Evolutionary conservation across 2,329 filamentous ascomycete species (phyloP).

Genomic region (Mycosphaerelloides madeirae): DNA sequence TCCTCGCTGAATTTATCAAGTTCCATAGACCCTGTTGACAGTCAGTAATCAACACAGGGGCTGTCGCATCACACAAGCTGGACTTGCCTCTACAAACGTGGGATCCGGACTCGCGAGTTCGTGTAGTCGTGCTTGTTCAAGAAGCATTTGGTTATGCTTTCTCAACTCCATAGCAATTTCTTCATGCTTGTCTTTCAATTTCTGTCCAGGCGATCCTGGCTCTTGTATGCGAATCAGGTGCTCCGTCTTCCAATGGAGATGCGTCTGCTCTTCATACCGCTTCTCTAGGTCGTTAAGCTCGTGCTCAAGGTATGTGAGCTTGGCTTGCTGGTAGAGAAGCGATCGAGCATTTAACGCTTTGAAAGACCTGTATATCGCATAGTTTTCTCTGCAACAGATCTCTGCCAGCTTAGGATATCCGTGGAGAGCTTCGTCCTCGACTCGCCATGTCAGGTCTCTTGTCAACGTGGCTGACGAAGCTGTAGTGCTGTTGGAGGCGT

Average conservation of each 20-base stretch:
- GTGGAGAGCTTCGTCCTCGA: slow-evolving; percentile 15
- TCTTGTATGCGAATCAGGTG: slow-evolving; percentile 12
- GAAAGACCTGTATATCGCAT: slow-evolving; percentile 24
- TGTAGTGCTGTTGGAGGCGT: slow-evolving; percentile 1
- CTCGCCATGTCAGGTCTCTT: slow-evolving; percentile 6
- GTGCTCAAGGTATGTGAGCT: slow-evolving; percentile 22
- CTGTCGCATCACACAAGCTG: too few relatives aligned
- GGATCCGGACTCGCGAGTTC: slow-evolving; percentile 13
- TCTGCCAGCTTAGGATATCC: slow-evolving; percentile 21
- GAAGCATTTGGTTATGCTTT: slow-evolving; percentile 14
- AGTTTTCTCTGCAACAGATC: slow-evolving; percentile 15
- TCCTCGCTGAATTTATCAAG: slow-evolving; percentile 10
- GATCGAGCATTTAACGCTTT: slow-evolving; percentile 22
- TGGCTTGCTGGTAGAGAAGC: slow-evolving; percentile 26
- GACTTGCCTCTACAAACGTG: slow-evolving; percentile 14
- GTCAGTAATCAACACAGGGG: too few relatives aligned
- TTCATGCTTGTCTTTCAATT: slow-evolving; percentile 11
- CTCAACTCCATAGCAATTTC: slow-evolving; percentile 12
- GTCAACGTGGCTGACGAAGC: too few relatives aligned
- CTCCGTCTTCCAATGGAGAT: slow-evolving; percentile 17
- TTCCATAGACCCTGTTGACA: too few relatives aligned
- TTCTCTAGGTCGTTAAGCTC: slow-evolving; percentile 20
- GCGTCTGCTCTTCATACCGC: slow-evolving; percentile 10
- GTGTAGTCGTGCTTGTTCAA: slow-evolving; percentile 15
- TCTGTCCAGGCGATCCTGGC: slow-evolving; percentile 4